Conservation (phyloP, 768 basidiomycete genomes). For the Tylopilus sp. region DNA sequence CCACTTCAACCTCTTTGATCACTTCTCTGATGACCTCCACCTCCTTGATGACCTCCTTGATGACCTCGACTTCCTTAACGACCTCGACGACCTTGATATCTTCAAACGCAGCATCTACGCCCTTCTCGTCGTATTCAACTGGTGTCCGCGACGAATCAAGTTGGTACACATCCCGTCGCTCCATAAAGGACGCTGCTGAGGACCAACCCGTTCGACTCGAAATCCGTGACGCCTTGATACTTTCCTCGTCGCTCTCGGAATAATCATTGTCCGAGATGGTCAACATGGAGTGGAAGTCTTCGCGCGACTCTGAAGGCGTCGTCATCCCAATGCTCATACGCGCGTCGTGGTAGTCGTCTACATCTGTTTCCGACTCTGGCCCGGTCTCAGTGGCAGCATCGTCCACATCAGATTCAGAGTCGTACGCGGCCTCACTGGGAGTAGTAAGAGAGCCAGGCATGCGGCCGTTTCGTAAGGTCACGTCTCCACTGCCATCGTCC, state of each 20-base stretch:
- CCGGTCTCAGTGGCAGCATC: conserved; percentile 57
- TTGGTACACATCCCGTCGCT: conserved; percentile 7
- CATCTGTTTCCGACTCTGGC: conserved; percentile 63
- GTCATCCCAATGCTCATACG: conserved; percentile 57
- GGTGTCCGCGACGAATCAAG: conserved; percentile 12
- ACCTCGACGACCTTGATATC: conserved; percentile 31
- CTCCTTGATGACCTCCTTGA: conserved; percentile 30
- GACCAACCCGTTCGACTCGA: conserved; percentile 29
- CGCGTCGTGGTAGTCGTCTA: conserved; percentile 75
- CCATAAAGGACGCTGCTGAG: conserved; percentile 22
- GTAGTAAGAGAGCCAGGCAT: conserved; percentile 23
- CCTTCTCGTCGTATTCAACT: conserved; percentile 52
- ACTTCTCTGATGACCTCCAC: conserved; percentile 27
- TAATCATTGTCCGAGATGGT: conserved; percentile 68
- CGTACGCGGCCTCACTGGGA: conserved; percentile 32
- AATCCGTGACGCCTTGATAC: conserved; percentile 65
- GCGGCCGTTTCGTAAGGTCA: conserved; percentile 30
- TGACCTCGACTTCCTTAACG: conserved; percentile 29
- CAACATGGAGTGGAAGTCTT: conserved; percentile 76
- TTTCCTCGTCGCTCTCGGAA: conserved; percentile 61
- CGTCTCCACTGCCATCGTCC: conserved; percentile 36
- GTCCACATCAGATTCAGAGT: conserved; percentile 43
- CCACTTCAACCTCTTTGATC: conserved; percentile 34
- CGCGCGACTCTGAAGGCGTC: conserved; percentile 63
- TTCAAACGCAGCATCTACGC: conserved; percentile 32